Evolutionary conservation across 2,329 filamentous ascomycete genomes (phyloP), one percentile per base, ranked within the genome.

Genomic region (Chaetomium sp.): DNA sequence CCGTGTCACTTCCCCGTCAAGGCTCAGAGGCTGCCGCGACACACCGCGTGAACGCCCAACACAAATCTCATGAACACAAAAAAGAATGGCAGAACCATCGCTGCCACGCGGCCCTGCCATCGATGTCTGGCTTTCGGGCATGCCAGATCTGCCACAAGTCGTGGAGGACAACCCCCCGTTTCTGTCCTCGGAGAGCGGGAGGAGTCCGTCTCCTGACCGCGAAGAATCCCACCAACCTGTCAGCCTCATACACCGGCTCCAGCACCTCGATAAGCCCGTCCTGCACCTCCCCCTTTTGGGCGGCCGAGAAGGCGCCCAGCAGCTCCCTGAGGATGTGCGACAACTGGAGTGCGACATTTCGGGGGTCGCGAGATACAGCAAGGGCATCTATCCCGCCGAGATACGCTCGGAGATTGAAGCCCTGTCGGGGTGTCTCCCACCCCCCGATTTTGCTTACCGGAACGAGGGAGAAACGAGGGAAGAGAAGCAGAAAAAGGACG

Each of bases 251-350:
- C 48, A 49, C 44, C 52, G 37, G 43, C 27, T 48, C 32, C 38
- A 50, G 33, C 54, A 44, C n/a, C 49, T 56, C 4, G 54, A 53
- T 33, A 56, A 56, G 34, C 54, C 54, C 14, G 49, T 56, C 43
- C 33, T 44, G 11, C 53, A 53, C 34, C 49, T 12, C 44, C 44
- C 38, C 33, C 50, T 56, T 12, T 44, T 49, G 11, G 49, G 19
- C 19, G 19, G 41, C 38, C 35, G 53, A 27, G 47, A 49, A n/a
- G 45, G 32, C 40, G 11, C 27, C 33, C 37, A 12, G n/a, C 49
- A 56, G 14, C 44, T 56, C 19, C 54, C 54, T 14, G 38, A 49
- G 19, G 49, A 56, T n/a, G 45, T 41, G 6, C 44, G 45, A 41
- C 33, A 53, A 27, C 54, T 56, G 38, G 49, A 56, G 12, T 33